Evolutionary conservation across 768 basidiomycete species (phyloP).

Genomic region (Lactifluus piperatus): DNA sequence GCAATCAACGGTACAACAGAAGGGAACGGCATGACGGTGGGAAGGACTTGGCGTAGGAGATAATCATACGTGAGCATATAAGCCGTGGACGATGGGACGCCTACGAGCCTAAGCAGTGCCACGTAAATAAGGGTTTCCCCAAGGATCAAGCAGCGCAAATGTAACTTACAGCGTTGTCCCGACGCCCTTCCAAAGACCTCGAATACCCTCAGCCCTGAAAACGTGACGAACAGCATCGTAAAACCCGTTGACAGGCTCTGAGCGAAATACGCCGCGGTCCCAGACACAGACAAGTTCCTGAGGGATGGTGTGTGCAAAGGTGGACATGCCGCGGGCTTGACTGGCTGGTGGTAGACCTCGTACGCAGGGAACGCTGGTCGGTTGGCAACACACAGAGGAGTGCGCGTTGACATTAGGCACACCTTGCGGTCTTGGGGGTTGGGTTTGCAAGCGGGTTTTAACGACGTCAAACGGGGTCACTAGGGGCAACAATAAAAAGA

Average conservation of each 20-base stretch:
- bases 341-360: slow-evolving; percentile 29
- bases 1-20: slow-evolving; percentile 64
- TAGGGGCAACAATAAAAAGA: slow-evolving; percentile 27
- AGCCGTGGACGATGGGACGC: slow-evolving; percentile 83
- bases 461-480: slow-evolving; percentile 99
- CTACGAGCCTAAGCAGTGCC: slow-evolving; percentile 55
- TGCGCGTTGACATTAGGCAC: slow-evolving; percentile 43
- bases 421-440: slow-evolving; percentile 42
- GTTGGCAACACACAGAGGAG: slow-evolving; percentile 64
- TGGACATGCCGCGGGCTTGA: slow-evolving; percentile 75
- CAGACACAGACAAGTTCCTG: slow-evolving; percentile 73
- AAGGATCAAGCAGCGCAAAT: not conserved
- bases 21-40: slow-evolving; percentile 47
- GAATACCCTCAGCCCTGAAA: slow-evolving; percentile 67
- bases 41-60: slow-evolving; percentile 55
- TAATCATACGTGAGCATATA: slow-evolving; percentile 98
- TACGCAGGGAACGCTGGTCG: slow-evolving; percentile 27
- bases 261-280: slow-evolving; percentile 60
- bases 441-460: slow-evolving; percentile 94
- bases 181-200: slow-evolving; percentile 91
- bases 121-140: slow-evolving; percentile 17
- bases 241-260: slow-evolving; percentile 76
- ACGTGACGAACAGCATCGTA: slow-evolving; percentile 78
- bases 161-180: slow-evolving; percentile 79
- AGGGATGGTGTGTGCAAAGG: slow-evolving; percentile 44